Percentiles rank a stretch among this genome's conserved stretches.
These are phyloP conservation scores for Phytophthora macrochlamydospora DNA, from an alignment of 352 stramenopile species.

Conservation along the genomic window DNA sequence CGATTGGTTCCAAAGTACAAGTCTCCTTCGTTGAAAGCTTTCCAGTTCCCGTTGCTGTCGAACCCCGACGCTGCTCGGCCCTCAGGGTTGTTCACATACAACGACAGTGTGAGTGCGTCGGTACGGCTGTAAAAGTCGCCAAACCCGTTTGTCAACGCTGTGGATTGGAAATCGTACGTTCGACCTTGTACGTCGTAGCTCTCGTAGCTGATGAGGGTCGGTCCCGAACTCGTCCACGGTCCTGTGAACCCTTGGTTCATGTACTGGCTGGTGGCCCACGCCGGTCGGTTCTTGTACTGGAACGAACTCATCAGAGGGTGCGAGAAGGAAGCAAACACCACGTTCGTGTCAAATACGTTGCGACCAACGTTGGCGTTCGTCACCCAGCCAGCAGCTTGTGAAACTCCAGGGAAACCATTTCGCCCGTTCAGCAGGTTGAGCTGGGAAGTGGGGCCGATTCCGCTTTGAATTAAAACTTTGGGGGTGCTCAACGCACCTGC, in stretches of 20 bases:
- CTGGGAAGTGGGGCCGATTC: constrained; percentile 64
- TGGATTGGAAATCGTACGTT: constrained; percentile 63
- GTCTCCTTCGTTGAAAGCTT: constrained; percentile 38
- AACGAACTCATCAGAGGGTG: constrained; percentile 58
- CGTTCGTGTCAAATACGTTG: constrained; percentile 60
- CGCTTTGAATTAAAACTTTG: constrained; percentile 81
- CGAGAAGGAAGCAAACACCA: constrained; percentile 51
- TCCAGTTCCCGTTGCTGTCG: constrained; percentile 41
- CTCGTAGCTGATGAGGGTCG: constrained; percentile 63
- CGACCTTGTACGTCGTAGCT: constrained; percentile 53
- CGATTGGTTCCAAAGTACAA: constrained; percentile 45
- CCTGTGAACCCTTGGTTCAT: constrained; percentile 43
- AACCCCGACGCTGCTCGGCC: constrained; percentile 46
- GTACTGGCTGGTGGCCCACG: constrained; percentile 54
- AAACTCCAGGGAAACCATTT: constrained; percentile 54
- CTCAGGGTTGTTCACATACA: constrained; percentile 75
- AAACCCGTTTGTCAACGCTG: constrained; percentile 49
- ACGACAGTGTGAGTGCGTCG: constrained; percentile 44
- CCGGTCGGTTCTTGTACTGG: constrained; percentile 35
- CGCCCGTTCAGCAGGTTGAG: constrained; percentile 43
- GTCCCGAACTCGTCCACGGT: constrained; percentile 41
- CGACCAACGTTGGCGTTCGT: constrained; percentile 58
- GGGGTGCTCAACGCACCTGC: constrained; percentile 70
- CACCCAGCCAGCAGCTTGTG: constrained; percentile 37
- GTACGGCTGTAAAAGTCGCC: constrained; percentile 27